Evolutionary conservation across 73 alveolate genomes (phyloP), one percentile per base, ranked within the genome.

Genomic region (Breviolum minutum): DNA sequence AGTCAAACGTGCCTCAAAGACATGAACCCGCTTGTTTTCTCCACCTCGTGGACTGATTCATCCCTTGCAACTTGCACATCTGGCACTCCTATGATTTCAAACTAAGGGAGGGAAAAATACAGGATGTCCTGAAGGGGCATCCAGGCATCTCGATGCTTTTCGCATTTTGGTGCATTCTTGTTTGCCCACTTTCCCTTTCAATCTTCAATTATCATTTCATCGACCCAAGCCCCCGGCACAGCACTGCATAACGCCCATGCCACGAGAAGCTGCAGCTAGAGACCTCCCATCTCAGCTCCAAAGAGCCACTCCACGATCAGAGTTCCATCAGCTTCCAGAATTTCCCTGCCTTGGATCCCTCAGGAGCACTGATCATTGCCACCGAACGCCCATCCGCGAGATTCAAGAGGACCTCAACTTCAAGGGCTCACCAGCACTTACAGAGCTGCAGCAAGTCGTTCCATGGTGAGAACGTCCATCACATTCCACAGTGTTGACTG

Each of bases 221-320:
- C 54, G 54, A 40, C 86, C 86, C 62, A n/a, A 77, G 86, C 63
- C 7, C 88, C 92, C 54, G 92, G 60, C 92, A 48, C 12, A 83
- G 92, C 92, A 83, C 76, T 1, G 92, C 92, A 83, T 83, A 83
- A 73, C 92, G 92, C 24, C 92, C 92, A 24, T 61, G 92, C 73
- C 19, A 61, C 61, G 92, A 83, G 74, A 83, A 83, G 76, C 32
- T 9, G 13, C 48, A 10, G 73, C 27, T 60, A 48, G 92, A 54
- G 5, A 83, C 92, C 92, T 83, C 61, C 26, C 61, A 2, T 26
- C 87, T 17, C 81, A 0, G 82, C 54, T 11, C 29, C 26, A 71
- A 40, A 40, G 54, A 40, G 54, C 54, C 54, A 40, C 54, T 40
- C 3, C 54, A 40, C 54, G 0, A 40, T 40, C 54, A 40, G 54